A percentile compares a stretch with the other conserved stretches of the same genome.
These are phyloP conservation scores for Phyllostachys edulis DNA, from an alignment of 176 grass and related monocot species.

Conservation along the genomic window DNA sequence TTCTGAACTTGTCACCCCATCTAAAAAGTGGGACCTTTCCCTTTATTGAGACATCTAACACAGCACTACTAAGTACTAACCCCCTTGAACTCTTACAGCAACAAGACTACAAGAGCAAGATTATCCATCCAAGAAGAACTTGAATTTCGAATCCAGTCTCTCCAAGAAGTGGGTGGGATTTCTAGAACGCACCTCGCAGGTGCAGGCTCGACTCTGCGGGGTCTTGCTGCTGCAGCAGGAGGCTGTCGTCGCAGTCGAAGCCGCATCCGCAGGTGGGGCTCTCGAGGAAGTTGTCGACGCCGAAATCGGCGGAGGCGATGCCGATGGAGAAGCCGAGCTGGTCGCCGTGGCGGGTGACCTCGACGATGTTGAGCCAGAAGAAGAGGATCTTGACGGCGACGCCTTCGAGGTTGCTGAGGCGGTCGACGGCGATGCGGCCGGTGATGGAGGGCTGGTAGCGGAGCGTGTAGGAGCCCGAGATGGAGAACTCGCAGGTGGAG, in stretches of 20 bases:
- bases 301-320: slow-evolving; percentile 84
- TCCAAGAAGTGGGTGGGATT: background rate
- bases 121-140: background rate
- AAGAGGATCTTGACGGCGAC: slow-evolving; percentile 90
- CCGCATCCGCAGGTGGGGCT: slow-evolving; percentile 85
- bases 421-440: slow-evolving; percentile 55
- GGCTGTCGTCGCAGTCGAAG: slow-evolving; percentile 59
- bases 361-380: slow-evolving; percentile 90
- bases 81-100: background rate
- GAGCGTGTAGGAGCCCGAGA: slow-evolving; percentile 82
- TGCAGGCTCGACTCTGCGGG: background rate
- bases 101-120: slow-evolving; percentile 22
- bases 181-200: slow-evolving; percentile 60
- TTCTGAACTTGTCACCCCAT: slow-evolving; percentile 32
- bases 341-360: slow-evolving; percentile 63
- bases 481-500: slow-evolving; percentile 72
- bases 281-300: slow-evolving; percentile 72
- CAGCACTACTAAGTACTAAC: background rate
- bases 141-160: background rate
- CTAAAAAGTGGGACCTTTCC: slow-evolving; percentile 29
- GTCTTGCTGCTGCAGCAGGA: background rate
- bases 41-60: slow-evolving; percentile 33
- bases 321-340: slow-evolving; percentile 84
- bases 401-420: slow-evolving; percentile 57
- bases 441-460: slow-evolving; percentile 69